These are phyloP conservation scores for Cryptococcus hybrid DNA, from an alignment of 1,284 basidiomycete genomes.

Conservation along the genomic window DNA sequence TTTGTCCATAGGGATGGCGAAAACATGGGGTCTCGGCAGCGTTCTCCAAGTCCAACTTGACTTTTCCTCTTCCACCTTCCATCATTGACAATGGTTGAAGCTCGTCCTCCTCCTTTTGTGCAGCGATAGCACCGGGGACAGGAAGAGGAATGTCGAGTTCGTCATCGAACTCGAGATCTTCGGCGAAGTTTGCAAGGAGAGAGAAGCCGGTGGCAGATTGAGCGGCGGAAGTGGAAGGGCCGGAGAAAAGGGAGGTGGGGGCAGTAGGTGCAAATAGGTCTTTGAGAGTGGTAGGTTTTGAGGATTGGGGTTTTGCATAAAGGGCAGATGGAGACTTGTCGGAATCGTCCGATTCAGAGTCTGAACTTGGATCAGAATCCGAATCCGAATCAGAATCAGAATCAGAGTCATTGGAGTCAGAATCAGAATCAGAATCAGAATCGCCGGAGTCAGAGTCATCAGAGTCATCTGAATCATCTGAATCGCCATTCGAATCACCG, in stretches of 20 bases:
- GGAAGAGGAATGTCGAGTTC: slow-evolving; percentile 39
- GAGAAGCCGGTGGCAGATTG: slow-evolving; percentile 28
- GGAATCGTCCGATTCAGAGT: slow-evolving; percentile 12
- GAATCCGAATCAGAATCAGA: background rate
- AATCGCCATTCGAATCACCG: background rate
- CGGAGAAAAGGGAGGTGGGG: background rate
- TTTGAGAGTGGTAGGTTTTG: slow-evolving; percentile 3
- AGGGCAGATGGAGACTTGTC: slow-evolving; percentile 1
- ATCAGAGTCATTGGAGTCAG: background rate
- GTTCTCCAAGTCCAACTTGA: slow-evolving; percentile 29
- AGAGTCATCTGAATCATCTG: background rate
- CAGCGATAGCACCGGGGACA: slow-evolving; percentile 8
- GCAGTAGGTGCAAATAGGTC: slow-evolving; percentile 5
- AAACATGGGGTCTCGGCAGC: slow-evolving; percentile 40
- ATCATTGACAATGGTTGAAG: slow-evolving; percentile 20
- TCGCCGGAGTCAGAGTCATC: background rate
- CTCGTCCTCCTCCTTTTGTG: slow-evolving; percentile 6
- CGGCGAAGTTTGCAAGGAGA: slow-evolving; percentile 34
- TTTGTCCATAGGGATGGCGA: slow-evolving; percentile 20
- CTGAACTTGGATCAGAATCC: slow-evolving; percentile 7
- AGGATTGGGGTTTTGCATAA: background rate
- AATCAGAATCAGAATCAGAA: background rate
- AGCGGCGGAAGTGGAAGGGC: slow-evolving; percentile 3
- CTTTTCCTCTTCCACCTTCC: slow-evolving; percentile 15
- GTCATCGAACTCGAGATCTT: slow-evolving; percentile 46